Percentiles rank a stretch among this genome's conserved stretches.
Evolutionary conservation across 1,284 basidiomycete genomes (phyloP).

Genomic region (Golubevia pallescens): DNA sequence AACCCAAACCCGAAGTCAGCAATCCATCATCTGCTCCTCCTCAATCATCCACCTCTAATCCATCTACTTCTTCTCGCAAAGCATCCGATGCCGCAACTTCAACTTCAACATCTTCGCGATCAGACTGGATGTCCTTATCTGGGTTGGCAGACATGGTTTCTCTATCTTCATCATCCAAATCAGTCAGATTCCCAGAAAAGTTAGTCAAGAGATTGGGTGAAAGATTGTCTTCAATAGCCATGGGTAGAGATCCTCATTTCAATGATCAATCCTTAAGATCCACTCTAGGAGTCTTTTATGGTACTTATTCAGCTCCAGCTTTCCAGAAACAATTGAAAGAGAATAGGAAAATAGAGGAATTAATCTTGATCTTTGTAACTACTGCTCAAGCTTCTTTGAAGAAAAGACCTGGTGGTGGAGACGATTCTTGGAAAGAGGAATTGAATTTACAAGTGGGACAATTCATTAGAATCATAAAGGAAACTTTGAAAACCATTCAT

Average conservation of each 20-base stretch:
- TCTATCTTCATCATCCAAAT: slow-evolving; percentile 28
- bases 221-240: slow-evolving; percentile 51
- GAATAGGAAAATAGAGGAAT: slow-evolving; percentile 93
- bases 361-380: slow-evolving; percentile 93
- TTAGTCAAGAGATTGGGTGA: slow-evolving; percentile 52
- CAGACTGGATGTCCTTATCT: slow-evolving; percentile 46
- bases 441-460: slow-evolving; percentile 86
- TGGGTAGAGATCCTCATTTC: slow-evolving; percentile 53
- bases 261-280: slow-evolving; percentile 42
- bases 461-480: slow-evolving; percentile 83
- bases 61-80: neutral
- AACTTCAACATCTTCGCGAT: neutral
- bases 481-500: slow-evolving; percentile 71
- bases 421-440: slow-evolving; percentile 85
- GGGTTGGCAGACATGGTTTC: slow-evolving; percentile 42
- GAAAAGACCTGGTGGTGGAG: slow-evolving; percentile 77
- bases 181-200: slow-evolving; percentile 54
- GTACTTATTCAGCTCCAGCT: slow-evolving; percentile 45
- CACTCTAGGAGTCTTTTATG: slow-evolving; percentile 56
- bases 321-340: slow-evolving; percentile 75
- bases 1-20: neutral
- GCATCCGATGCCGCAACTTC: neutral
- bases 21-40: neutral
- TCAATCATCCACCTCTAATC: neutral
- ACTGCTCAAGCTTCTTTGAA: slow-evolving; percentile 68